These are phyloP conservation scores for Microsporum canis DNA, from an alignment of 2,329 filamentous ascomycete genomes.

Conservation along the genomic window DNA sequence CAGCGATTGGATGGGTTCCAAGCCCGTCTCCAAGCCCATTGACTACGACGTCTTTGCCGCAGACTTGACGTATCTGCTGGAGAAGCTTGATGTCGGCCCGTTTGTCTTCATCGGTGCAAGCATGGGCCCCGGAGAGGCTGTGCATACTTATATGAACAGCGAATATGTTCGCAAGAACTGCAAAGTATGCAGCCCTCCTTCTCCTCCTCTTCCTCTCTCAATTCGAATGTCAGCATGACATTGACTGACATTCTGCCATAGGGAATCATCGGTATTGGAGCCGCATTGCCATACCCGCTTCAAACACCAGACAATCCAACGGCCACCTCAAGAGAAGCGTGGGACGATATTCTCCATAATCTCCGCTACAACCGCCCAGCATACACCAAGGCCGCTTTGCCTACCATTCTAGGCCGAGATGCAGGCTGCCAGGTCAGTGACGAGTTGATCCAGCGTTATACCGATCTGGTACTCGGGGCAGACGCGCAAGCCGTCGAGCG, in stretches of 20 bases:
- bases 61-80: conserved; percentile 18
- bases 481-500: conserved; percentile 22
- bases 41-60: conserved; percentile 23
- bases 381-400: conserved; percentile 16
- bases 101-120: conserved; percentile 21
- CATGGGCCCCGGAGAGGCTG: conserved; percentile 23
- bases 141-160: conserved; percentile 18
- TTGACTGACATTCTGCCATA: not conserved
- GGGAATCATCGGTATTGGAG: conserved; percentile 21
- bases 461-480: conserved; percentile 18
- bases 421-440: conserved; percentile 13
- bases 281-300: conserved; percentile 18
- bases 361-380: conserved; percentile 17
- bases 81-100: conserved; percentile 15
- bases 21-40: conserved; percentile 12
- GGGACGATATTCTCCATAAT: conserved; percentile 20
- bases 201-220: not conserved
- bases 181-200: conserved; percentile 10
- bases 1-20: conserved; percentile 21
- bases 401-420: conserved; percentile 17
- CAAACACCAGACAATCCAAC: conserved; percentile 16
- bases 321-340: conserved; percentile 17
- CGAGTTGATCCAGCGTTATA: conserved; percentile 15
- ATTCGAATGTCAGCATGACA: not conserved
- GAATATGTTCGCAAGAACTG: conserved; percentile 16